Evolutionary conservation across 495 filamentous ascomycete species (phyloP).

Genomic region (Clohesyomyces aquaticus): DNA sequence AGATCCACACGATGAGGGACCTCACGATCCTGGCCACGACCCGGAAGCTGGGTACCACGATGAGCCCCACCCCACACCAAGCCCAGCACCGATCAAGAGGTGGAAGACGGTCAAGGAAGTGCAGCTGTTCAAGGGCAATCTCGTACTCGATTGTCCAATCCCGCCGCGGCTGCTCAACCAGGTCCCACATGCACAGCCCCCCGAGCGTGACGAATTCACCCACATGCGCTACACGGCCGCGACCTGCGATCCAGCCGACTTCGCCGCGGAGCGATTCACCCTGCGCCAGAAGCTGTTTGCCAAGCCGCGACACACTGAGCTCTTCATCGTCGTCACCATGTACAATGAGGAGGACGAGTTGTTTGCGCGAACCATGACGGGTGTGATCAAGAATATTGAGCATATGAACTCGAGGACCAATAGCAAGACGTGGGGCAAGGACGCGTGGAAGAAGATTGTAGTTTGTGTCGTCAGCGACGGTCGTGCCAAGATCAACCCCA

Average conservation of each 20-base stretch:
- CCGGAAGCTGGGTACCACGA: conserved; percentile 45
- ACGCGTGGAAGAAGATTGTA: conserved; percentile 99
- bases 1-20: conserved; percentile 53
- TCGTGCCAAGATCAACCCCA: conserved; percentile 94
- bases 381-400: conserved; percentile 98
- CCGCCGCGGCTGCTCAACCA: conserved; percentile 85
- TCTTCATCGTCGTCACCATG: conserved; percentile 99
- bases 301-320: conserved; percentile 89
- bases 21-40: too few species aligned
- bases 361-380: conserved; percentile 94
- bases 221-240: conserved; percentile 98
- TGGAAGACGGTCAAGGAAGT: conserved; percentile 99
- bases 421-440: conserved; percentile 97
- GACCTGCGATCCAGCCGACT: conserved; percentile 90
- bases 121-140: conserved; percentile 92
- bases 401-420: conserved; percentile 89
- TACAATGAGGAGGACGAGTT: conserved; percentile 98
- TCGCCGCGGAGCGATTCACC: conserved; percentile 86
- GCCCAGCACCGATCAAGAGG: conserved; percentile 72
- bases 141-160: conserved; percentile 96
- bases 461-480: conserved; percentile 98
- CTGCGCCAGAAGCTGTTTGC: conserved; percentile 92
- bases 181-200: conserved; percentile 76
- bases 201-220: conserved; percentile 94
- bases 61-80: conserved; percentile 51